Evolutionary conservation across 163 green algal species (phyloP), one percentile per base, ranked within the genome.

Genomic region (Prototheca cutis): DNA sequence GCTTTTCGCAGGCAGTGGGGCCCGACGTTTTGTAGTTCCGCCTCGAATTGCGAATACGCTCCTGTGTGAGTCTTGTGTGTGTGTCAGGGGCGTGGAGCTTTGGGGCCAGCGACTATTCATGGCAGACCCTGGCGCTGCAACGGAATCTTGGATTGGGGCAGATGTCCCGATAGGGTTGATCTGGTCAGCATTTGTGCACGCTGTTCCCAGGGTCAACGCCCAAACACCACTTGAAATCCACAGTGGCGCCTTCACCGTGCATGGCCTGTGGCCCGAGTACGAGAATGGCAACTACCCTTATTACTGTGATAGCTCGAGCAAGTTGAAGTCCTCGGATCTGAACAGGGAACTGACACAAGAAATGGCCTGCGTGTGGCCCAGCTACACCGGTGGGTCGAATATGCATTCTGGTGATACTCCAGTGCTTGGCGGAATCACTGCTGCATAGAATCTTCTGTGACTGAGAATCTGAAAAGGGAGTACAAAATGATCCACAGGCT

Each of bases 181-280:
- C n/a, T n/a, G n/a, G n/a, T n/a, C n/a, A n/a, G n/a, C n/a, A n/a
- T n/a, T n/a, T n/a, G n/a, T n/a, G n/a, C n/a, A n/a, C n/a, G n/a
- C n/a, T n/a, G n/a, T n/a, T n/a, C n/a, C n/a, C n/a, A n/a, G n/a
- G n/a, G n/a, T n/a, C n/a, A n/a, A n/a, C n/a, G n/a, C n/a, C n/a
- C n/a, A n/a, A n/a, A n/a, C n/a, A n/a, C n/a, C n/a, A n/a, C 28
- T 4, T 4, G 21, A 28, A 19, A 25, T 31, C 39, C 55, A 25
- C 45, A 62, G 55, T 42, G 51, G 42, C 21, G 31, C 29, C 18
- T 87, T 87, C 62, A 84, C 76, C 54, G 73, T 87, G 36, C 80
- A 86, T 32, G 78, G 80, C 3, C 66, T 87, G 24, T 85, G 80
- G 80, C 78, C 78, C 45, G 77, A 82, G 58, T 82, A 77, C 58